Base-by-base conservation (phyloP, 208 protist species). In the Leishmania braziliensis region DNA sequence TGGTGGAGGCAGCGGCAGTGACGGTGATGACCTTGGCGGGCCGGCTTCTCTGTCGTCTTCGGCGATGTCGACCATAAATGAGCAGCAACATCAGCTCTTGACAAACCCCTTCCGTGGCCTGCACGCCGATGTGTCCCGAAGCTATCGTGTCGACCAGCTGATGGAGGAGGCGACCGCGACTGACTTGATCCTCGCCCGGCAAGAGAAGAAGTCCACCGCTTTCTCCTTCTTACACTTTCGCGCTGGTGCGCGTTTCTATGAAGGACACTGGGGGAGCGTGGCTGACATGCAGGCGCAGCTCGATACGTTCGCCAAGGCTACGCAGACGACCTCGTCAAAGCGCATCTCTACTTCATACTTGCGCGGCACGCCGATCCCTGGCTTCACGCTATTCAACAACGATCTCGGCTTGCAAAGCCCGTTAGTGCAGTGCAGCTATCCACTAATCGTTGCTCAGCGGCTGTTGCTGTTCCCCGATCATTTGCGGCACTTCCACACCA, bases 91-190 rank as follows among this genome's bases (percentile, higher is more conserved):
- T 48, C 80, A 68, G n/a, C 63, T 85, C 18, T 69, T 94, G 33
- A 86, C 90, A 5, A 96, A 95, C 71, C 93, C 93, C 4, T 95
- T 96, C 82, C 82, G 83, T 68, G 91, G 89, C 48, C 74, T 96
- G 2, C 93, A 95, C 81, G 79, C 83, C 16, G 81, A 88, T 26
- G 75, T 96, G 5, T 53, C 85, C 12, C 91, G 93, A 39, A 96
- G 91, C 75, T 96, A 95, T 78, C 91, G 93, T 36, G 84, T 96
- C 10, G 93, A 96, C 78, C 91, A 93, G 81, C 76, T 96, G 46
- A 62, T 87, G 23, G 79, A 80, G 50, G 84, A 65, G 29, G 79
- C 89, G 53, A 87, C 73, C 43, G 74, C 84, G 16, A 33, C 86
- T 12, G 89, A 93, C 65, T 14, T 93, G 18, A 53, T 95, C 48